Conservation (phyloP, 805 yeast species). For the Starmerella potacharoeniae region DNA sequence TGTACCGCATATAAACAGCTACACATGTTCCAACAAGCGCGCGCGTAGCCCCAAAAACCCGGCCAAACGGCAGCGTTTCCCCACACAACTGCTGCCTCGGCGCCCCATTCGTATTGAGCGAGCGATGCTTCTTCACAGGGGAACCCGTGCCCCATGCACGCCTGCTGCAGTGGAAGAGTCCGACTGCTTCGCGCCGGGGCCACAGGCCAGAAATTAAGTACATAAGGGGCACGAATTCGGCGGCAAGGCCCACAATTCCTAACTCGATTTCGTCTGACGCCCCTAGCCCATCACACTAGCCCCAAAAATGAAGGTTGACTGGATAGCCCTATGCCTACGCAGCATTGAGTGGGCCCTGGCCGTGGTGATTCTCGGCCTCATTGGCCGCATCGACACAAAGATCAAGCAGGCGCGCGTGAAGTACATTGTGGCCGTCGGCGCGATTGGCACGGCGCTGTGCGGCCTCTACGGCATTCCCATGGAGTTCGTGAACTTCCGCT, state of each 20-base stretch:
- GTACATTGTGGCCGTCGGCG: constrained; percentile 5
- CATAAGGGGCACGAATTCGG: neutral
- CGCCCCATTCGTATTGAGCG: neutral
- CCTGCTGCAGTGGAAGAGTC: neutral
- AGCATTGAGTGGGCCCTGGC: neutral
- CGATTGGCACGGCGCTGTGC: constrained; percentile 2
- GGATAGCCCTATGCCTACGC: neutral
- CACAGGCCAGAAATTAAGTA: neutral
- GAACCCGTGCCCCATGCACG: neutral
- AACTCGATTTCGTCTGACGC: too few relatives aligned
- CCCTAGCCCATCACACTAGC: too few relatives aligned
- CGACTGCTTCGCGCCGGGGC: neutral
- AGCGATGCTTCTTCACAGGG: neutral
- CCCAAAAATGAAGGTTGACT: neutral
- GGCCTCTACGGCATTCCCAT: constrained; percentile 6
- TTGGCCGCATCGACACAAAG: constrained; percentile 4
- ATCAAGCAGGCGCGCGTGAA: constrained; percentile 7
- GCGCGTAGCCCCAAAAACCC: too few relatives aligned
- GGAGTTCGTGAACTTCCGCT: constrained; percentile 1
- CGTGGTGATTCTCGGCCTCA: constrained; percentile 2
- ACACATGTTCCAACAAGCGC: too few relatives aligned
- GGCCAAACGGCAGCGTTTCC: too few relatives aligned
- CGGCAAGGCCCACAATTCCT: too few relatives aligned
- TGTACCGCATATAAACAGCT: too few relatives aligned
- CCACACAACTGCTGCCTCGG: neutral